These are phyloP conservation scores for Sarocladiaceae sp. DNA, from an alignment of 2,329 filamentous ascomycete genomes.

Conservation along the genomic window DNA sequence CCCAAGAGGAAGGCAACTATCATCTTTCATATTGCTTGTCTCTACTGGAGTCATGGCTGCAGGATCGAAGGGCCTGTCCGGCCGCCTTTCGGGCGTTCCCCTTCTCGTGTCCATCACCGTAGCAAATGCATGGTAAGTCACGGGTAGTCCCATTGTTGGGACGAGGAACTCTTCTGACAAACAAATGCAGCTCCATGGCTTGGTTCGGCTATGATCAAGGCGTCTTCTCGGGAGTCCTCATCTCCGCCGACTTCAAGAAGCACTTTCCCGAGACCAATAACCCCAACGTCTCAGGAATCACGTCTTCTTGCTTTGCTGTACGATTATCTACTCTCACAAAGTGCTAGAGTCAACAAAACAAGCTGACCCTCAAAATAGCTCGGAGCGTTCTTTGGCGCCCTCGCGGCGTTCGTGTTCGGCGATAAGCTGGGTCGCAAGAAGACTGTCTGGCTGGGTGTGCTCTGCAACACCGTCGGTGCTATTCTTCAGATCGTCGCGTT, in stretches of 20 bases:
- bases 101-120: slow-evolving; percentile 20
- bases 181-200: slow-evolving; percentile 18
- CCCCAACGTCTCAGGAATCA: slow-evolving; percentile 35
- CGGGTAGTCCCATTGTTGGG: not conserved
- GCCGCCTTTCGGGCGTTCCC: slow-evolving; percentile 16
- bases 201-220: slow-evolving; percentile 31
- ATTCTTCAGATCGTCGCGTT: slow-evolving; percentile 27
- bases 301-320: slow-evolving; percentile 37
- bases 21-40: not conserved
- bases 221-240: slow-evolving; percentile 35
- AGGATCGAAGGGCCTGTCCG: slow-evolving; percentile 11
- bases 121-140: slow-evolving; percentile 18
- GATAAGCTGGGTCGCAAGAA: slow-evolving; percentile 27
- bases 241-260: slow-evolving; percentile 31
- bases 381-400: slow-evolving; percentile 26
- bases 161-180: not conserved
- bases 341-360: not conserved
- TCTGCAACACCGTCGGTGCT: slow-evolving; percentile 26
- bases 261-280: slow-evolving; percentile 30
- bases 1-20: no score
- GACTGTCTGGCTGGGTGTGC: slow-evolving; percentile 24
- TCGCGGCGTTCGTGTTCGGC: slow-evolving; percentile 23
- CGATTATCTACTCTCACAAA: slow-evolving; percentile 12
- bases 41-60: not conserved
- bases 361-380: slow-evolving; percentile 15